Evolutionary conservation across 768 basidiomycete genomes (phyloP), one percentile per base, ranked within the genome.

Genomic region (Agrocybe pediades): DNA sequence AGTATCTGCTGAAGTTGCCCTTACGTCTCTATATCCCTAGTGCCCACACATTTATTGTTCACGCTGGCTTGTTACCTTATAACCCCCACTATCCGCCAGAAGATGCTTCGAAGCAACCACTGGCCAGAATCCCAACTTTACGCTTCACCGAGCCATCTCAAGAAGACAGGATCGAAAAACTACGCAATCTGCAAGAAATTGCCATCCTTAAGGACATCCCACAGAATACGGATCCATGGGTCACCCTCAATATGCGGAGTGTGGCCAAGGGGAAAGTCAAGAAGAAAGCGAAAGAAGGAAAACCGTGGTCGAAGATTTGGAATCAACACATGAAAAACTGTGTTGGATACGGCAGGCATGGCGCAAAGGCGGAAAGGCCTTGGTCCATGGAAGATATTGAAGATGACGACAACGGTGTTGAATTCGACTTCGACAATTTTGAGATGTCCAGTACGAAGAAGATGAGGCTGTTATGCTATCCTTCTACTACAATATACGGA

Each of bases 401-500:
- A 27, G 41, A 41, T 30, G 46, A 45, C 26, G 50, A 41, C 3
- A 15, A 24, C 4, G 30, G 29, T n/a, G 9, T 55, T 16, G 53
- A 51, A 11, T 15, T 26, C 43, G 45, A 56, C 19, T 17, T 40
- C 11, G 51, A 51, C 21, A 27, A 45, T 21, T 29, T 43, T 25
- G 40, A 30, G 21, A 42, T 11, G 48, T 46, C 55, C 20, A 25
- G 54, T 41, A 57, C 58, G 9, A 65, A 63, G 47, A 60, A 65
- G 4, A 58, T 66, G 29, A 29, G 58, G 5, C 64, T 88, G 9
- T 81, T 83, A 4, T 93, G 91, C 61, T 79, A 82, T 60, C 88
- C 92, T 1, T 77, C 84, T 0, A 89, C 82, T 33, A 85, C 92
- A n/a, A 70, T 96, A 6, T 97, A 96, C 67, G 95, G 93, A 0